phyloP scores from a whole-genome alignment of 192 early-diverging fungal genomes.

The Mortierella hygrophila region DNA sequence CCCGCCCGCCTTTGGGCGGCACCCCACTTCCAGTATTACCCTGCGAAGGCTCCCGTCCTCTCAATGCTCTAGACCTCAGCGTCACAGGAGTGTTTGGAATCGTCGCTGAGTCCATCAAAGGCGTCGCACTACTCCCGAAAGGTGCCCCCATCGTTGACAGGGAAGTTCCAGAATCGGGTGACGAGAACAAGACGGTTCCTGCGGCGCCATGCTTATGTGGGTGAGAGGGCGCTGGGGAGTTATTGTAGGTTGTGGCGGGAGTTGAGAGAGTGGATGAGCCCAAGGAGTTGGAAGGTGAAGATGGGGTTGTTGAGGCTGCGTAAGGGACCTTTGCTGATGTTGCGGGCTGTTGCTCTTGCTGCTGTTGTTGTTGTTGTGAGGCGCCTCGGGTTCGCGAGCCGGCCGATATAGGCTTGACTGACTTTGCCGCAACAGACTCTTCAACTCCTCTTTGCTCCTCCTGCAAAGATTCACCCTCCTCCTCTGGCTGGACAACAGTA shows the following conservation, averaged over 20 bases:
- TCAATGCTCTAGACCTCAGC: not conserved
- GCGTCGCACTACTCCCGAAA: not conserved
- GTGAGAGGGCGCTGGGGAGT: conserved; percentile 15
- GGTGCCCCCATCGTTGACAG: not conserved
- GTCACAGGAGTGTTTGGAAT: not conserved
- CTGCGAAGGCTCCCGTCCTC: conserved; percentile 18
- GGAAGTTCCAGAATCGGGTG: conserved; percentile 11
- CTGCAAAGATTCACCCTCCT: not conserved
- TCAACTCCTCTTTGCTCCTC: not conserved
- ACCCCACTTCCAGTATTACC: not conserved
- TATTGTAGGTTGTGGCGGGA: conserved; percentile 22
- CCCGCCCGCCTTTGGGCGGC: conserved; percentile 1
- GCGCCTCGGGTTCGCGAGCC: not conserved
- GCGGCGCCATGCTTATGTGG: conserved; percentile 3
- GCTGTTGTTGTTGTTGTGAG: not conserved
- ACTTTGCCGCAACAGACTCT: not conserved
- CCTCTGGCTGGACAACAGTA: not conserved
- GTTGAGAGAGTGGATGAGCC: conserved; percentile 24
- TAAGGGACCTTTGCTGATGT: not conserved
- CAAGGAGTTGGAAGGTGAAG: conserved; percentile 29
- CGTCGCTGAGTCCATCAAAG: conserved; percentile 22
- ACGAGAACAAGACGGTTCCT: conserved; percentile 18
- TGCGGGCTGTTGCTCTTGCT: not conserved
- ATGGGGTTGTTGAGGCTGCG: conserved; percentile 12
- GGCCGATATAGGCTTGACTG: not conserved